Base-by-base conservation (phyloP, 441 rosid genomes). In the Populus hybrid region DNA sequence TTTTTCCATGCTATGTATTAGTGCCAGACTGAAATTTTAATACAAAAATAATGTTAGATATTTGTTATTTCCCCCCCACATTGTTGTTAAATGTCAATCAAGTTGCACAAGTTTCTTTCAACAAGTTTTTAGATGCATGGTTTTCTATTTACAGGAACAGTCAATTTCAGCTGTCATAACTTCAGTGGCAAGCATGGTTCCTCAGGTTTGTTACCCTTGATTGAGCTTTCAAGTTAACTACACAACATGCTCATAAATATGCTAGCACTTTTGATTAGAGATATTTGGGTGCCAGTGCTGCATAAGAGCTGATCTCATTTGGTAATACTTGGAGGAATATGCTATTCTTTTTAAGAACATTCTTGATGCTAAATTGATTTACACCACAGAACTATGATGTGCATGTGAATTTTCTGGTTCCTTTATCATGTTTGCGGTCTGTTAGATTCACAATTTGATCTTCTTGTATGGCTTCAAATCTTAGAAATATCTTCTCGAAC, bases 401-500 rank as follows among this genome's bases (percentile, higher is more conserved):
- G 40, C 10, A 2, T 10, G 66, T 79, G 74, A 68, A 36, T 69
- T 76, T 24, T 74, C 67, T 67, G 7, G 57, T 72, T 16, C 46
- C 21, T 28, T 67, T 28, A 5, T 5, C 65, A 21, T 18, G 46
- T 69, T n/a, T 36, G 36, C 1, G 4, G 68, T 66, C 9, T 67
- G 42, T 26, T 28, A 34, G 3, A 23, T 61, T 59, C 38, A 77
- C 77, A 77, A 77, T 76, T 75, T 76, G 69, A 63, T 72, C 26
- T 77, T n/a, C 67, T 72, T 32, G 18, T 74, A 7, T 69, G 35
- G 36, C 74, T 88, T 80, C 57, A 71, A 81, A 64, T 80, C 65
- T 57, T 78, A 93, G 99, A 92, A 87, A 83, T 93, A 92, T 86
- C 97, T 95, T 84, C 97, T 95, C 35, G 99, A 95, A 89, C 92